Evolutionary conservation across 75 land plant genomes (phyloP), one percentile per base, ranked within the genome.

Genomic region (Selaginella moellendorffii): DNA sequence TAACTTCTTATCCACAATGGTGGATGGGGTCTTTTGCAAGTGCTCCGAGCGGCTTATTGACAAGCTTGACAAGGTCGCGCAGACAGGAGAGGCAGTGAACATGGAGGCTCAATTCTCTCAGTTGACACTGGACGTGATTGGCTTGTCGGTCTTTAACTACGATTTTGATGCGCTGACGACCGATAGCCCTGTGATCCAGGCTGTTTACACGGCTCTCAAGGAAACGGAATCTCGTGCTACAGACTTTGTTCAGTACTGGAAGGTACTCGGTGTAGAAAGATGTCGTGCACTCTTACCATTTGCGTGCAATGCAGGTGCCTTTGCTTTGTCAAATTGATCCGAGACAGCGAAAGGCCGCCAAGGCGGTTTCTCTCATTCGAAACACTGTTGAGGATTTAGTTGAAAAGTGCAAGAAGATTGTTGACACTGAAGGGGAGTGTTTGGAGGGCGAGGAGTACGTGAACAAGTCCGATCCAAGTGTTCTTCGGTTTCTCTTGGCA

Each of bases 221-320:
- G 99, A 95, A 58, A 78, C 99, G 46, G 99, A 95, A 71, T 74
- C 78, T 54, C 85, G 99, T 1, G 69, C 97, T 29, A 86, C 97
- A 19, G 99, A 90, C 77, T 72, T 90, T 56, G 65, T 95, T n/a
- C 99, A 96, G 8, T 95, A 90, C 60, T 95, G 99, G 99, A 81
- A 95, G 97, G 97, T 72, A 69, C 30, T 9, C n/a, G 21, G n/a
- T 21, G n/a, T 56, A 8, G 59, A 8, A 56, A 5, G 5, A 5
- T 36, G 5, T 36, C n/a, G 5, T 36, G 5, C 5, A 36, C 14
- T 14, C 46, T 14, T 5, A 36, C 5, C 14, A 14, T 36, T 36
- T 5, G 46, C 14, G 46, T 36, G 46, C 10, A 5, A 14, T 62
- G 26, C 77, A 95, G 99, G 63, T 95, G 52, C 69, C 77, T 25